These are phyloP conservation scores for Mucor velutinosus DNA, from an alignment of 371 early-diverging fungal species.

Conservation along the genomic window DNA sequence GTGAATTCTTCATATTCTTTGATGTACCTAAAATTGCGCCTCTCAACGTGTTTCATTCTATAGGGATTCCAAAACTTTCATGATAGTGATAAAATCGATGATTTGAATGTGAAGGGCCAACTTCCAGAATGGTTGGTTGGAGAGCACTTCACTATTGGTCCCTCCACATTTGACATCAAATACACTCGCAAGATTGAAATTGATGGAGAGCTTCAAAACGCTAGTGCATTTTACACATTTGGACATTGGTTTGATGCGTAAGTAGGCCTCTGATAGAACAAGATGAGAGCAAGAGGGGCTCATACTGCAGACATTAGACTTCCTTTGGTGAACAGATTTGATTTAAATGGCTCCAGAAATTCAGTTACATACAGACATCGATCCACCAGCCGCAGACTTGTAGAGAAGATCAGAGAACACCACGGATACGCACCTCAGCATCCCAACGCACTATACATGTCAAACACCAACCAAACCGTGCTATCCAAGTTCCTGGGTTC, in stretches of 20 bases:
- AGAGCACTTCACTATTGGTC: slow-evolving; percentile 65
- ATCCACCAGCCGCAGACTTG: slow-evolving; percentile 59
- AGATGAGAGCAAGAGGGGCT: neutral
- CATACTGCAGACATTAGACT: slow-evolving; percentile 26
- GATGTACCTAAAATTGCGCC: neutral
- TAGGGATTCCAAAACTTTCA: slow-evolving; percentile 50
- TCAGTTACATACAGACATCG: slow-evolving; percentile 61
- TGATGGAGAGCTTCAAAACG: slow-evolving; percentile 61
- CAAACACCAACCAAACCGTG: slow-evolving; percentile 68
- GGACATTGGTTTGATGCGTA: slow-evolving; percentile 76
- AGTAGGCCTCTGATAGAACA: slow-evolving; percentile 1
- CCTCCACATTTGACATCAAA: slow-evolving; percentile 62
- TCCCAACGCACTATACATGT: slow-evolving; percentile 65
- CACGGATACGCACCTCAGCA: slow-evolving; percentile 68
- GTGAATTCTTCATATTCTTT: slow-evolving; percentile 2
- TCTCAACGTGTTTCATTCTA: neutral
- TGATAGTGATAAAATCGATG: slow-evolving; percentile 41
- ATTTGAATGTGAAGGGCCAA: slow-evolving; percentile 50
- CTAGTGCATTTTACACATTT: slow-evolving; percentile 60
- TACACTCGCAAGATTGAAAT: slow-evolving; percentile 62
- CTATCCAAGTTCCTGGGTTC: slow-evolving; percentile 58
- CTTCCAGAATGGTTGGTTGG: slow-evolving; percentile 68
- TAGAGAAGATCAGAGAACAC: slow-evolving; percentile 66
- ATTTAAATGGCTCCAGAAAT: slow-evolving; percentile 55
- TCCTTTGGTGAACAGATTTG: slow-evolving; percentile 63